Conservation (phyloP, 163 green algal genomes). For the Trebouxiophyceae sp. region DNA sequence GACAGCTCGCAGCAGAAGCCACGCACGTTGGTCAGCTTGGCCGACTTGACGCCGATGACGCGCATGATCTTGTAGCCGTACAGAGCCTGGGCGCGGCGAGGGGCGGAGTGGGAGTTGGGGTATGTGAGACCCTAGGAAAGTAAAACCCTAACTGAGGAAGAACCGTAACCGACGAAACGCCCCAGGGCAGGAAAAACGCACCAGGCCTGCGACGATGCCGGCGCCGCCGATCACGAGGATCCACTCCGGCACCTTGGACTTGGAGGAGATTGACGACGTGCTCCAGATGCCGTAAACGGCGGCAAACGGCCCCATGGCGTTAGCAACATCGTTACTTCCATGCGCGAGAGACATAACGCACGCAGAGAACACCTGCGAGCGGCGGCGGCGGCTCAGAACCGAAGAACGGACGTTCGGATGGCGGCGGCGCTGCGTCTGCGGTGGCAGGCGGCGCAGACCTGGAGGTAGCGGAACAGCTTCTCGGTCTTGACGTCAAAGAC, state of each 20-base stretch:
- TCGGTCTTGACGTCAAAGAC: conserved; percentile 28
- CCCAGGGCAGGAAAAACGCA: neutral
- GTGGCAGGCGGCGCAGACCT: too few species aligned
- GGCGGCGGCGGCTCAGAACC: too few species aligned
- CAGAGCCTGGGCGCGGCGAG: conserved; percentile 28
- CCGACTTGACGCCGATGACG: conserved; percentile 42
- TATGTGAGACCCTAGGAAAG: neutral
- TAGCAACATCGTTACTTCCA: conserved; percentile 49
- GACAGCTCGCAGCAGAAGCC: conserved; percentile 41
- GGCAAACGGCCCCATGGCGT: conserved; percentile 37
- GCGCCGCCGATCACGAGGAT: conserved; percentile 32
- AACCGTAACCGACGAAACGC: neutral
- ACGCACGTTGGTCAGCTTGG: conserved; percentile 36
- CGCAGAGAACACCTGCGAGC: conserved; percentile 30
- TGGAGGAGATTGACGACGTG: conserved; percentile 8
- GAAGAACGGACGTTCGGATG: too few species aligned
- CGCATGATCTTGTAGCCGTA: conserved; percentile 64
- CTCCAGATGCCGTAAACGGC: conserved; percentile 35
- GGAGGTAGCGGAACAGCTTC: conserved; percentile 20
- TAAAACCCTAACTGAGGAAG: neutral
- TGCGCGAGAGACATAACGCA: conserved; percentile 40
- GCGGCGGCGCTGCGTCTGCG: too few species aligned
- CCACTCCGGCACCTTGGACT: conserved; percentile 29
- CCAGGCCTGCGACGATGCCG: neutral
- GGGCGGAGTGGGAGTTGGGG: neutral